Base-by-base conservation (phyloP, 2,329 filamentous ascomycete species). In the Ceratocystis destructans region DNA sequence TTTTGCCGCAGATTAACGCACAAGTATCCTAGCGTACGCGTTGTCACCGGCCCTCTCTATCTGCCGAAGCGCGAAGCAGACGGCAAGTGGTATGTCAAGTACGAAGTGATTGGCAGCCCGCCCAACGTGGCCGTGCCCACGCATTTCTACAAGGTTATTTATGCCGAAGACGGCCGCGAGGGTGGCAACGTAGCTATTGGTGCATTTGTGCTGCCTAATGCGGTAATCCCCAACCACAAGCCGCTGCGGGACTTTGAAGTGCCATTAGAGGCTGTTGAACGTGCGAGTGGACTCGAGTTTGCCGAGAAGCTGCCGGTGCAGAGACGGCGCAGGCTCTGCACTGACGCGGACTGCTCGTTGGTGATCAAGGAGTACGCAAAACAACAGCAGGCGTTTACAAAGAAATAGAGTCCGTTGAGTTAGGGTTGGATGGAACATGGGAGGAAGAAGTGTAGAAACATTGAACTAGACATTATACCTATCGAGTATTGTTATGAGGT, bases 111-210 rank as follows among this genome's bases (percentile, higher is more conserved):
- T 71, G 94, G 94, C 48, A 88, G 82, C 74, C 94, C 94, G 70
- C 93, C 94, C 6, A 95, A 91, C 72, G 88, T 99, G 66, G 92
- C 94, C 31, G 94, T 99, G 64, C 94, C 94, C 2, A 99, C 94
- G 25, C 94, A 99, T 76, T 99, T 99, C 78, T 99, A 96, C 83
- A 99, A 99, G 80, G 90, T 99, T 73, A 94, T 99, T 71, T 96
- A 94, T 73, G 94, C 90, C 31, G 94, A 99, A 77, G 90, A 96
- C 72, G 89, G 88, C 2, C 78, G 76, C 1, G 76, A 73, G 8
- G 80, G 80, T 31, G 89, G 89, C 20, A 87, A 87, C 69, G 94
- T 99, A 44, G 90, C 91, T 41, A 79, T 99, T 45, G 94, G 90
- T 59, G 94, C 94, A 6, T 99, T 99, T 73, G 93, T 99, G 64